Conservation (phyloP, 148 eudicot genomes). For the Persicaria maculosa region DNA sequence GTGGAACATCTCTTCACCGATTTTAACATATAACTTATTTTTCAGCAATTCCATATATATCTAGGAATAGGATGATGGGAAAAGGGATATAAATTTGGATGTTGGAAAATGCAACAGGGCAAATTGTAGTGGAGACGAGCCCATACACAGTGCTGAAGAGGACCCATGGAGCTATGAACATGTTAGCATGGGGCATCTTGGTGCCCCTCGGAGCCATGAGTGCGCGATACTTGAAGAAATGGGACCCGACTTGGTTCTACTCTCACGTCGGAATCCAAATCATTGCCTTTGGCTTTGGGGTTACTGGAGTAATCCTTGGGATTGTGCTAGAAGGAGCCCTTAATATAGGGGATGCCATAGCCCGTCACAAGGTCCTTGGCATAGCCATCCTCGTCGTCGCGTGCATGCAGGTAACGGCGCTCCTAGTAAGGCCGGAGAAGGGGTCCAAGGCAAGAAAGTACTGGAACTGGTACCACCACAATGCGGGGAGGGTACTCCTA, state of each 20-base stretch:
- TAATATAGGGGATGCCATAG: constrained; percentile 12
- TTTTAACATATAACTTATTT: no score
- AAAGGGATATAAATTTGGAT: neutral
- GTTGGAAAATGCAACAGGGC: constrained; percentile 31
- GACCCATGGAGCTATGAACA: constrained; percentile 63
- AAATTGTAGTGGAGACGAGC: constrained; percentile 23
- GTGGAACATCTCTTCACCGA: no score
- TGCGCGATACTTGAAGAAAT: constrained; percentile 56
- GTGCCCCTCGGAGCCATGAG: constrained; percentile 63
- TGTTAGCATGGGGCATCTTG: constrained; percentile 89
- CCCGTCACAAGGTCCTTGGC: constrained; percentile 58
- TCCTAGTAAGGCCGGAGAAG: constrained; percentile 58
- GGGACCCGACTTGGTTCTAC: constrained; percentile 84
- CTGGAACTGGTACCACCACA: constrained; percentile 85
- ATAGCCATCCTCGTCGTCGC: constrained; percentile 47
- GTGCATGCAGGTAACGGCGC: constrained; percentile 68
- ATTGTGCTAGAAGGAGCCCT: constrained; percentile 39
- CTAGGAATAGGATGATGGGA: no score
- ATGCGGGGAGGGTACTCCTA: constrained; percentile 51
- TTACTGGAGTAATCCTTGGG: constrained; percentile 54
- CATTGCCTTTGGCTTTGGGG: constrained; percentile 47
- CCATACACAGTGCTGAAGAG: constrained; percentile 38
- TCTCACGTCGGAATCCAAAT: constrained; percentile 48
- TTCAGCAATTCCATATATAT: no score
- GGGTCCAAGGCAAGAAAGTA: constrained; percentile 59